Base-by-base conservation (phyloP, 257 asterid genomes). In the Salvia miltiorrhiza region DNA sequence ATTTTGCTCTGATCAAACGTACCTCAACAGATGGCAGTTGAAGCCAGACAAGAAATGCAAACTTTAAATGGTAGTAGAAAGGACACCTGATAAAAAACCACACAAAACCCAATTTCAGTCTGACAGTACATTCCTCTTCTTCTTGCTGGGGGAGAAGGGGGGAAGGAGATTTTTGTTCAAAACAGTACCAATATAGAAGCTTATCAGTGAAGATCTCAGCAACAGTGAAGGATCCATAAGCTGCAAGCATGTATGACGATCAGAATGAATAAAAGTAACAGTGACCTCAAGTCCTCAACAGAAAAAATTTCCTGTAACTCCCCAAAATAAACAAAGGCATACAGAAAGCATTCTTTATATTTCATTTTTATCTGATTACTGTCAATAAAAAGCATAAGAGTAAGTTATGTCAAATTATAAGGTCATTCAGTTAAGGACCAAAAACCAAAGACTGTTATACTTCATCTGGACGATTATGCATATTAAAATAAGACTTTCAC, bases 1-100 rank as follows among this genome's bases (percentile, higher is more conserved):
- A 56, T 30, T 2, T 30, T 56, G 67, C 71, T 39, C 45, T 24
- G 45, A 28, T 44, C 47, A 70, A 70, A 72, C 93, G 81, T 86
- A 94, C 99, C 68, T 94, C 87, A 71, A 81, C 76, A 55, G 87
- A 49, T 45, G 99, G 97, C 65, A 94, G 88, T 74, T 94, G 97
- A 78, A 91, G 96, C 99, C 97, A 94, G 73, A 94, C 96, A 60
- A 94, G 99, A 83, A 91, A 94, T 59, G 97, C 97, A 81, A 91
- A 87, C 92, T 94, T 91, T 87, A 79, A 37, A 75, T 91, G 96
- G 64, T 91, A 91, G 84, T 94, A 94, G 70, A 82, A 67, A 4
- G 97, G 99, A 71, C 83, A 77, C 99, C 99, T 94, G 89, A 75
- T 45, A 73, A 74, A 73, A 74, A 39, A 69, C 30, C 57, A 79